A percentile compares a stretch with the other conserved stretches of the same genome.
phyloP scores from a whole-genome alignment of 2,329 filamentous ascomycete species.

The Fusarium proliferatum region DNA sequence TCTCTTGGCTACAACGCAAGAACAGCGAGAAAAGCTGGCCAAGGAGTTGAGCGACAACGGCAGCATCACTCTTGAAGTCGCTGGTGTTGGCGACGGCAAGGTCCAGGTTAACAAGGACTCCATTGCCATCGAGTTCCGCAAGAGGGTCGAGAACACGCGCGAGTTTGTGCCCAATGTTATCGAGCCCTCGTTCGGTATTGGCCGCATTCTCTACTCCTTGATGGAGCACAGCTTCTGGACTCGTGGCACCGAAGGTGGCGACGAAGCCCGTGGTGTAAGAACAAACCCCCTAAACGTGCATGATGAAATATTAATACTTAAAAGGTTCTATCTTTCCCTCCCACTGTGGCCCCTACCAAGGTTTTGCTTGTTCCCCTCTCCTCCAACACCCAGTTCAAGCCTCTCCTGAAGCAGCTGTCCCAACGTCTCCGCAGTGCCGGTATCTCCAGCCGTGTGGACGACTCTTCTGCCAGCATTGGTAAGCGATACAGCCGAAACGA shows the following conservation, averaged over 20 bases:
- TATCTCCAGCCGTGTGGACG: constrained; percentile 87
- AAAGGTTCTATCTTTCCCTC: constrained; percentile 65
- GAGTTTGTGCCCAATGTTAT: constrained; percentile 97
- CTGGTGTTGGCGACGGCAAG: constrained; percentile 73
- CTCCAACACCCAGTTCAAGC: constrained; percentile 81
- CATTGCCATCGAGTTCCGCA: constrained; percentile 85
- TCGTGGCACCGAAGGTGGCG: constrained; percentile 69
- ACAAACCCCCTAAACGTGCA: constrained; percentile 53
- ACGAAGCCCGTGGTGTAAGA: constrained; percentile 86
- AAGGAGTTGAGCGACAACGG: constrained; percentile 78
- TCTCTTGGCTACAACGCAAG: constrained; percentile 79
- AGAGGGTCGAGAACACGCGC: constrained; percentile 82
- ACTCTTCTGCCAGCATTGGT: constrained; percentile 91
- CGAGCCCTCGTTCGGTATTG: constrained; percentile 97
- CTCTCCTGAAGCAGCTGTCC: constrained; percentile 78
- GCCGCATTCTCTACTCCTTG: constrained; percentile 90
- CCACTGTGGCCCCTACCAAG: constrained; percentile 89
- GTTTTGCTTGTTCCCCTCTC: constrained; percentile 92
- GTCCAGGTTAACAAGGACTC: constrained; percentile 84
- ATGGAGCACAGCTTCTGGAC: constrained; percentile 98
- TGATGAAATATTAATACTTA: constrained; percentile 33
- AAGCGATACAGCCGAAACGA: constrained; percentile 96
- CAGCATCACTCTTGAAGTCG: constrained; percentile 81
- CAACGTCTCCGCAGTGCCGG: constrained; percentile 79
- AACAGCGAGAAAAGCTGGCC: constrained; percentile 82